Evolutionary conservation across 257 asterid genomes (phyloP).

Genomic region (Eustoma russellianum): DNA sequence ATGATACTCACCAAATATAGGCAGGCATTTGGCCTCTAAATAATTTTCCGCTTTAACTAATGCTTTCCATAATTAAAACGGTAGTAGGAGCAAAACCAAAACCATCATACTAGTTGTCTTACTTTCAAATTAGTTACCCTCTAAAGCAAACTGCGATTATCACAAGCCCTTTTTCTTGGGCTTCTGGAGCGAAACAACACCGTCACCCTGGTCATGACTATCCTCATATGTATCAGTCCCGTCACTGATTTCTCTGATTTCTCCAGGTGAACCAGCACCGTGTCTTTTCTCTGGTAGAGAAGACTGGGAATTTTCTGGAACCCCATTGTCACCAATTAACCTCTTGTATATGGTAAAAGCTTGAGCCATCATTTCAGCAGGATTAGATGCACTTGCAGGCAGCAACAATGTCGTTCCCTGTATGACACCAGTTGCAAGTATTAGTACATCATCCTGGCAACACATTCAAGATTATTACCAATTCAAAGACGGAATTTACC

Average conservation of each 20-base stretch:
- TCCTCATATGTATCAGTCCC: neutral
- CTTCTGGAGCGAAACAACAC: neutral
- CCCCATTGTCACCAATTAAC: conserved; percentile 29
- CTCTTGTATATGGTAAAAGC: conserved; percentile 53
- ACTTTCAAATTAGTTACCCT: no score
- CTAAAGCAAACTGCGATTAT: no score
- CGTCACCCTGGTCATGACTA: neutral
- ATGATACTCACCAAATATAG: no score
- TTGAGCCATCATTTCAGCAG: conserved; percentile 70
- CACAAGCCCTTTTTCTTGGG: neutral
- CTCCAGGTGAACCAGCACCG: neutral
- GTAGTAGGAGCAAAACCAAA: no score
- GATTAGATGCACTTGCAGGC: conserved; percentile 58
- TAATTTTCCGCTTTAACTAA: no score
- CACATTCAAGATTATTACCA: neutral
- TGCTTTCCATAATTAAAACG: no score
- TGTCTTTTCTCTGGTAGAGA: neutral
- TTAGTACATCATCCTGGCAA: neutral
- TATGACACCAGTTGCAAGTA: conserved; percentile 2
- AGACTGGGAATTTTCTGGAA: neutral
- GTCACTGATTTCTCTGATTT: neutral
- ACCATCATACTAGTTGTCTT: no score
- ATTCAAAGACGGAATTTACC: conserved; percentile 30
- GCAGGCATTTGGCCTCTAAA: no score
- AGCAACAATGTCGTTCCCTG: conserved; percentile 79